Evolutionary conservation across 2,329 filamentous ascomycete genomes (phyloP).

Genomic region (Fusarium chlamydosporum): DNA sequence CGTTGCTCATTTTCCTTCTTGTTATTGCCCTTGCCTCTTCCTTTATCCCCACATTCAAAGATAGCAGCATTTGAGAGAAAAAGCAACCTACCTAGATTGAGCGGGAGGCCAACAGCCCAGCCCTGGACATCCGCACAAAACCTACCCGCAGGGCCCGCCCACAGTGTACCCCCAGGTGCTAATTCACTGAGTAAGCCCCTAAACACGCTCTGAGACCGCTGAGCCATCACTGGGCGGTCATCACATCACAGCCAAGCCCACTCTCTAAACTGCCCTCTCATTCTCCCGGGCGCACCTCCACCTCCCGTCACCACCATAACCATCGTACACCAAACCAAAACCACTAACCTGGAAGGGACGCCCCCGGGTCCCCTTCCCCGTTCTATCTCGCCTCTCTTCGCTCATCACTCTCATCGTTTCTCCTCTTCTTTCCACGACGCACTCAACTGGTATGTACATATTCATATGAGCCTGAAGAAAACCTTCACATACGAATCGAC

Average conservation of each 20-base stretch:
- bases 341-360: slow-evolving; percentile 33
- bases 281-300: slow-evolving; percentile 13
- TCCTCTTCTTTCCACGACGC: slow-evolving; percentile 41
- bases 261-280: slow-evolving; percentile 13
- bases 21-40: slow-evolving; percentile 27
- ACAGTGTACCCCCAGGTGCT: slow-evolving; percentile 28
- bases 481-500: slow-evolving; percentile 38
- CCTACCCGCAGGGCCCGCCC: slow-evolving; percentile 8
- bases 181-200: slow-evolving; percentile 28
- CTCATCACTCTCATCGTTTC: slow-evolving; percentile 39
- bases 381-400: slow-evolving; percentile 46
- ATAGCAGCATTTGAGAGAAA: slow-evolving; percentile 1
- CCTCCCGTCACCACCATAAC: slow-evolving; percentile 40
- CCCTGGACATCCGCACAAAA: slow-evolving; percentile 1
- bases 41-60: slow-evolving; percentile 29
- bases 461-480: slow-evolving; percentile 21
- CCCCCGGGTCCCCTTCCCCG: slow-evolving; percentile 39
- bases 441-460: slow-evolving; percentile 20
- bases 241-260: slow-evolving; percentile 11
- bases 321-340: slow-evolving; percentile 42
- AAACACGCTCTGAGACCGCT: slow-evolving; percentile 25
- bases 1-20: slow-evolving; percentile 26
- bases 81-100: slow-evolving; percentile 29
- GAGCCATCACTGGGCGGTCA: slow-evolving; percentile 16
- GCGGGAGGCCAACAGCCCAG: slow-evolving; percentile 2